Evolutionary conservation across 2,329 filamentous ascomycete species (phyloP).

Genomic region (Alternaria sp.): DNA sequence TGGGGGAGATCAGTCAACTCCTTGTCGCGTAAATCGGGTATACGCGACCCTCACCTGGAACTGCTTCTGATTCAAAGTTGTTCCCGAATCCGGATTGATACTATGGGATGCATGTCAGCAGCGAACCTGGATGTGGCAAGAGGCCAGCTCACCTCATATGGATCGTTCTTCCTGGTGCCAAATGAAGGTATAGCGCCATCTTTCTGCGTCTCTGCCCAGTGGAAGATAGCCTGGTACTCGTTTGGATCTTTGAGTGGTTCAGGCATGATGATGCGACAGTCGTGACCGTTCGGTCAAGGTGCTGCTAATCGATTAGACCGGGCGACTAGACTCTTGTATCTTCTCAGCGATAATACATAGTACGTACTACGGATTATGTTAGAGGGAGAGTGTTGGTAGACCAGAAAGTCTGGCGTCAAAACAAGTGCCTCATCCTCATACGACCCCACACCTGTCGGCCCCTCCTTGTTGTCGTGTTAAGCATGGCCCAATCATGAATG

Average conservation of each 20-base stretch:
- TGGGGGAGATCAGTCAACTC: slow-evolving; percentile 28
- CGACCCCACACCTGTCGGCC: slow-evolving; percentile 21
- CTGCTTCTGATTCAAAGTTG: slow-evolving; percentile 57
- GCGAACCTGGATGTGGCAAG: neutral
- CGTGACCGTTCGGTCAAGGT: slow-evolving; percentile 1
- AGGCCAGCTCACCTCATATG: slow-evolving; percentile 57
- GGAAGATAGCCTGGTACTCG: slow-evolving; percentile 51
- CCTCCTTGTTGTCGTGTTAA: neutral
- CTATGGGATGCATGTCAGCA: slow-evolving; percentile 35
- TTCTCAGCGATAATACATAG: neutral
- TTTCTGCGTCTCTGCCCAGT: slow-evolving; percentile 68
- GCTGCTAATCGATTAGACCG: slow-evolving; percentile 1
- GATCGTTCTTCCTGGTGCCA: slow-evolving; percentile 62
- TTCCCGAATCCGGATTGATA: slow-evolving; percentile 68
- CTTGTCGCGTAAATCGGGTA: slow-evolving; percentile 5
- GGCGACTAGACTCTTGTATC: neutral
- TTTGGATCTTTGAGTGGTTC: slow-evolving; percentile 46
- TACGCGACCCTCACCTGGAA: slow-evolving; percentile 47
- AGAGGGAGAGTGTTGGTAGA: neutral
- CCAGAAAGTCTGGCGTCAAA: slow-evolving; percentile 4
- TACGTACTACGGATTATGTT: neutral
- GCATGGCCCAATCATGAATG: slow-evolving; percentile 30
- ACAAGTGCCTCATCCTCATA: slow-evolving; percentile 15
- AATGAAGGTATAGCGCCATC: slow-evolving; percentile 65
- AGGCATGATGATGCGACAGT: slow-evolving; percentile 31